Conservation (phyloP, 306 rosid genomes). For the Bauhinia variegata region DNA sequence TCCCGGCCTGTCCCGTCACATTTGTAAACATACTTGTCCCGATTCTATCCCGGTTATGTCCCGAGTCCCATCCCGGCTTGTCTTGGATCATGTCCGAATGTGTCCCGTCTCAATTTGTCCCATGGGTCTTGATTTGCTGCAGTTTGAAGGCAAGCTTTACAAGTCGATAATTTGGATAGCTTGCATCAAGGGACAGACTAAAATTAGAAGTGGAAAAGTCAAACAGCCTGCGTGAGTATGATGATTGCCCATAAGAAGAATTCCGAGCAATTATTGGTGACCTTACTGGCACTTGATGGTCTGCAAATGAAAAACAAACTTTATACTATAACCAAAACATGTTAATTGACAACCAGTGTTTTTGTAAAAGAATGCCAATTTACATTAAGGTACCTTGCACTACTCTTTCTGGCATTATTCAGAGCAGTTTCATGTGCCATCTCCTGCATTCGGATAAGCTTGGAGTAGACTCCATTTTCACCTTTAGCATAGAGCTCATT, state of each 20-base stretch:
- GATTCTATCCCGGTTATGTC: no score
- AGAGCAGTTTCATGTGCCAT: no score
- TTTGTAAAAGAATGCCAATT: constrained; percentile 4
- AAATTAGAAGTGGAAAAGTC: constrained; percentile 97
- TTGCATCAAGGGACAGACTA: constrained; percentile 80
- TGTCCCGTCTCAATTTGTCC: no score
- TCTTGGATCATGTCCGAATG: no score
- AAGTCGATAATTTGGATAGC: constrained; percentile 75
- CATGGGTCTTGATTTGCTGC: no score
- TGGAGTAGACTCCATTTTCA: no score
- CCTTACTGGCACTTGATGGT: constrained; percentile 99
- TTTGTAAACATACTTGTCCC: no score
- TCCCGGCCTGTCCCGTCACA: no score
- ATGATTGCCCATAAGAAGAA: constrained; percentile 97
- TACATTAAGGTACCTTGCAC: constrained; percentile 71
- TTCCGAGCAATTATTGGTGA: constrained; percentile 94
- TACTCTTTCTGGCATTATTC: constrained; percentile 97
- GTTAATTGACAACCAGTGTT: no score
- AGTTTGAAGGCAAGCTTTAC: constrained; percentile 93
- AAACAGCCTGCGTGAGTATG: constrained; percentile 94
- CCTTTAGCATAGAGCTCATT: no score
- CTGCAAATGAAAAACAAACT: constrained; percentile 48
- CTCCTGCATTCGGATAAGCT: no score
- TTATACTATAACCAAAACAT: not conserved
- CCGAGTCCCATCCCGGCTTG: no score